These are phyloP conservation scores for Tylopilus balloui DNA, from an alignment of 768 basidiomycete genomes.

Conservation along the genomic window DNA sequence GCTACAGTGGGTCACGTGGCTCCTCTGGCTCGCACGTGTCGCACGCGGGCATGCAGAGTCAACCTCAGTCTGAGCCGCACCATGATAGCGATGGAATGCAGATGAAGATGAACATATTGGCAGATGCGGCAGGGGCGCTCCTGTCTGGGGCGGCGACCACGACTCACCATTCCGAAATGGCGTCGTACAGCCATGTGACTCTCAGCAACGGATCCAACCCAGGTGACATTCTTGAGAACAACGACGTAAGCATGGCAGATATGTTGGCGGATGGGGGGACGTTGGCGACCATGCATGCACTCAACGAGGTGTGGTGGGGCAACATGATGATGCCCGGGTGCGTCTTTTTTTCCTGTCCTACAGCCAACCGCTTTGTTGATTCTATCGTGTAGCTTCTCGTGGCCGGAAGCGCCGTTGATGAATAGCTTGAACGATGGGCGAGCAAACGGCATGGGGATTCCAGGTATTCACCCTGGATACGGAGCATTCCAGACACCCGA, in stretches of 20 bases:
- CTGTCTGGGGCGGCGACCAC: not conserved
- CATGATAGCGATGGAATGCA: conserved; percentile 31
- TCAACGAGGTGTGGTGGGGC: conserved; percentile 71
- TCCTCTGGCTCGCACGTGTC: conserved; percentile 26
- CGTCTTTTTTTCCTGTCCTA: not conserved
- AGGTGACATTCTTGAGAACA: not conserved
- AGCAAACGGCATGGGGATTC: conserved; percentile 10
- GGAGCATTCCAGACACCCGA: conserved; percentile 17
- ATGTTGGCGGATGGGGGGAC: conserved; percentile 44
- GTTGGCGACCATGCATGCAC: conserved; percentile 67
- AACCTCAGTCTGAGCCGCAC: conserved; percentile 13
- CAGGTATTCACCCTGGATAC: conserved; percentile 18
- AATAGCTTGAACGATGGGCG: conserved; percentile 17
- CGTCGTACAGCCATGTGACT: conserved; percentile 33
- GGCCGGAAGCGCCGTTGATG: conserved; percentile 29
- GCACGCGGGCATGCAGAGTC: conserved; percentile 15
- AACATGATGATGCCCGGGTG: conserved; percentile 84
- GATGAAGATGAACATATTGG: conserved; percentile 17
- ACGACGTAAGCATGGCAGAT: conserved; percentile 26
- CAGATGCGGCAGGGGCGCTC: not conserved
- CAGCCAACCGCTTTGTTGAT: not conserved
- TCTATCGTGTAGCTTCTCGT: conserved; percentile 24
- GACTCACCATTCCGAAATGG: conserved; percentile 35
- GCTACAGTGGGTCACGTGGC: conserved; percentile 25
- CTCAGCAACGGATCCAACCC: conserved; percentile 7